Percentiles rank a stretch among this genome's conserved stretches.
Conservation (phyloP, 2,329 filamentous ascomycete species). For the Ophiostoma sp. region DNA sequence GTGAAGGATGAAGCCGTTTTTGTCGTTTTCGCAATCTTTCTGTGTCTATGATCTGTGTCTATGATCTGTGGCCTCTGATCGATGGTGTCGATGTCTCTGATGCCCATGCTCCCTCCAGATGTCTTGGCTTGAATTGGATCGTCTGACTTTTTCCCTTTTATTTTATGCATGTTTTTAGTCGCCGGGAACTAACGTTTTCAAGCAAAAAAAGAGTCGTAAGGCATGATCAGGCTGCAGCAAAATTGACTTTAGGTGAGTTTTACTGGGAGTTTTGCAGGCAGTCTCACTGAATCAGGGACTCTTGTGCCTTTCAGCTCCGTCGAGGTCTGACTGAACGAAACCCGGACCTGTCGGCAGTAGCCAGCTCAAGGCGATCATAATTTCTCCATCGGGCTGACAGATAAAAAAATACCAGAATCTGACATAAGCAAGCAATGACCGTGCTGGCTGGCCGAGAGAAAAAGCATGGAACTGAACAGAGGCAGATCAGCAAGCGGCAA, state of each 20-base stretch:
- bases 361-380: background rate
- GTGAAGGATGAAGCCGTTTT: background rate
- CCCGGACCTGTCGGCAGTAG: background rate
- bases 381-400: background rate
- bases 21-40: background rate
- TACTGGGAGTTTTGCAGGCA: background rate
- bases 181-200: background rate
- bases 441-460: background rate
- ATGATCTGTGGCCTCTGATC: background rate
- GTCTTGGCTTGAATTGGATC: background rate
- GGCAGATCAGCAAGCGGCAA: background rate
- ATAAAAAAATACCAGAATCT: background rate
- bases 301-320: background rate
- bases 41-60: background rate
- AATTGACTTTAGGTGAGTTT: background rate
- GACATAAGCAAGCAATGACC: background rate
- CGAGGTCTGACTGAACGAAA: background rate
- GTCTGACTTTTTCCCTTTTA: background rate
- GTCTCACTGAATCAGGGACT: background rate
- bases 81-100: background rate
- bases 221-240: background rate
- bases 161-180: conserved; percentile 4
- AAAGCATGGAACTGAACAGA: background rate
- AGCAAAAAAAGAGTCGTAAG: background rate
- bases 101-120: background rate